Evolutionary conservation across 306 rosid genomes (phyloP).

Genomic region (Fragaria ananassa): DNA sequence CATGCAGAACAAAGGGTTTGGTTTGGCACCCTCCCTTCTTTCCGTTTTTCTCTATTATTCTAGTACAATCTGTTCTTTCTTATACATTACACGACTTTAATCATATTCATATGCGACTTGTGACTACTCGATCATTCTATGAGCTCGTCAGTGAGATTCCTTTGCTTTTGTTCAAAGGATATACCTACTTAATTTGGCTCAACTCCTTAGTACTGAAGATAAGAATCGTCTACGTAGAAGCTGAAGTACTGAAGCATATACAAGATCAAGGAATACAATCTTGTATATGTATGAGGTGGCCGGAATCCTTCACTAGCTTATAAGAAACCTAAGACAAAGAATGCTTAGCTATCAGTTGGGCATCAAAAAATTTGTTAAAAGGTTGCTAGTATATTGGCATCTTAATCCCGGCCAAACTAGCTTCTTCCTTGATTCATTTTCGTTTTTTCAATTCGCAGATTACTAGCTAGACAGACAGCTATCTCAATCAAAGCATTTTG

Average conservation of each 20-base stretch:
- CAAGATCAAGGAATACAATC: background rate
- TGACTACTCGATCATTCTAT: background rate
- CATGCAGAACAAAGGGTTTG: background rate
- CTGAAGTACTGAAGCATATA: background rate
- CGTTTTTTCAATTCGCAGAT: background rate
- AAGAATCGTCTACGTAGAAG: background rate
- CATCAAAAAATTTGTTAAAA: no score
- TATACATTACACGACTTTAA: no score
- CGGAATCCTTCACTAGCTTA: background rate
- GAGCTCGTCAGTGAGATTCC: background rate
- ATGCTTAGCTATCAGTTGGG: background rate
- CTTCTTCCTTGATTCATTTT: background rate
- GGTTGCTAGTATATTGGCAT: background rate
- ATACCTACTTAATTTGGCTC: background rate
- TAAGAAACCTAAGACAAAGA: background rate
- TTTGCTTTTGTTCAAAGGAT: background rate
- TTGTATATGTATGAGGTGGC: background rate
- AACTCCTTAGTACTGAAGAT: background rate
- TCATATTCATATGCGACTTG: no score
- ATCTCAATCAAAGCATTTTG: background rate
- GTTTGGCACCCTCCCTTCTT: background rate
- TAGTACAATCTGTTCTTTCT: background rate
- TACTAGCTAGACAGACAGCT: background rate
- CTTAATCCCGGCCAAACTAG: background rate
- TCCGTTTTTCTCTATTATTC: background rate